Evolutionary conservation across 2,329 filamentous ascomycete genomes (phyloP).

Genomic region (Pestalotiopsis fici): DNA sequence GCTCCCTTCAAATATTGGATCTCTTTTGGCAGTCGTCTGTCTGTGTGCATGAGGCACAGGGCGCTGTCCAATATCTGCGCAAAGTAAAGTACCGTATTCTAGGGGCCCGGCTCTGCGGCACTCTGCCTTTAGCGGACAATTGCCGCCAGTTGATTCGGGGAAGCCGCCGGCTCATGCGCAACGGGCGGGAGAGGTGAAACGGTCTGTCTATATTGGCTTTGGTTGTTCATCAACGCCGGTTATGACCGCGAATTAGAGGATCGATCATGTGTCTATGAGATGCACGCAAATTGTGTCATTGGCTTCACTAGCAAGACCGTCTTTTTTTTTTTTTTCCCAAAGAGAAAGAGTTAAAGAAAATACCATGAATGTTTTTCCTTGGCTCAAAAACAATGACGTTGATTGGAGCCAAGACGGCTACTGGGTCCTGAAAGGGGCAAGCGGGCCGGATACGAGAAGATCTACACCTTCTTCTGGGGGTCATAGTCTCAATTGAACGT

Average conservation of each 20-base stretch:
- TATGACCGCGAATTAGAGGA: not conserved
- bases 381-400: not conserved
- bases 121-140: not conserved
- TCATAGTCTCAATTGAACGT: not conserved
- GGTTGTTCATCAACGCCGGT: not conserved
- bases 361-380: not conserved
- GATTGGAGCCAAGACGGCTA: not conserved
- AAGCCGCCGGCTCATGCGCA: not conserved
- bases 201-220: not conserved
- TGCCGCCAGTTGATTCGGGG: not conserved
- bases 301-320: not conserved
- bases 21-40: not conserved
- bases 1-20: not conserved
- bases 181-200: not conserved
- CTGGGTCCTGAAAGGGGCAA: constrained; percentile 4
- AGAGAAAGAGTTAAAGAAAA: not conserved
- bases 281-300: not conserved
- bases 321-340: too few species aligned
- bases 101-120: not conserved
- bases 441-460: constrained; percentile 13
- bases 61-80: not conserved
- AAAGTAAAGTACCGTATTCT: not conserved
- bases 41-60: not conserved
- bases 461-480: not conserved
- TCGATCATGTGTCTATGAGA: not conserved